These are phyloP conservation scores for Obelidium mucronatum DNA, from an alignment of 192 early-diverging fungal genomes.

Conservation along the genomic window DNA sequence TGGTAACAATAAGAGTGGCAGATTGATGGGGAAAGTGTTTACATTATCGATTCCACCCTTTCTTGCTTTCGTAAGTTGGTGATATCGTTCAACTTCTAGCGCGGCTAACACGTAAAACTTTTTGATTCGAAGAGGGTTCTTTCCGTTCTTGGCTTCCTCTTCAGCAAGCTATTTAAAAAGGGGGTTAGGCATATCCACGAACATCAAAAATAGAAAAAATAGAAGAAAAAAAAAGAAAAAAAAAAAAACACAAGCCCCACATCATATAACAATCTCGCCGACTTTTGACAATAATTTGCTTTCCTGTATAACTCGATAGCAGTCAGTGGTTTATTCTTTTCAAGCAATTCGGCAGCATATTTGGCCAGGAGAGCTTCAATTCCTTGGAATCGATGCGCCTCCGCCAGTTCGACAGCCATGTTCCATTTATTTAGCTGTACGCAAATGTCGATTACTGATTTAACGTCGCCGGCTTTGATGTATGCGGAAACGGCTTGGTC, in stretches of 20 bases:
- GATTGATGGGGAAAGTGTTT: conserved; percentile 10
- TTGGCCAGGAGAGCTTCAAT: conserved; percentile 56
- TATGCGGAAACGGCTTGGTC: conserved; percentile 56
- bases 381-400: conserved; percentile 53
- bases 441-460: conserved; percentile 59
- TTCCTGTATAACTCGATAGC: conserved; percentile 63
- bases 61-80: conserved; percentile 48
- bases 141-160: conserved; percentile 46
- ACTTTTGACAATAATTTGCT: conserved; percentile 63
- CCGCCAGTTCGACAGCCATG: conserved; percentile 59
- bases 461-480: conserved; percentile 56
- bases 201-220: conserved; percentile 3
- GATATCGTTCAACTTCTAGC: conserved; percentile 63
- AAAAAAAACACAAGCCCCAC: conserved; percentile 35
- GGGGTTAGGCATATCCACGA: not conserved
- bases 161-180: conserved; percentile 49
- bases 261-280: conserved; percentile 55
- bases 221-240: not conserved
- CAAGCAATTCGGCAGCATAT: conserved; percentile 53
- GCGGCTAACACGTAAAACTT: conserved; percentile 68
- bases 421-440: conserved; percentile 67
- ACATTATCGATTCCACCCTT: conserved; percentile 36
- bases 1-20: conserved; percentile 3
- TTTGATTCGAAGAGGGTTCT: conserved; percentile 55
- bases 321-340: conserved; percentile 41